Percentiles rank a stretch among this genome's conserved stretches.
phyloP scores from a whole-genome alignment of 345 rosid species.

The Combretum micranthum region DNA sequence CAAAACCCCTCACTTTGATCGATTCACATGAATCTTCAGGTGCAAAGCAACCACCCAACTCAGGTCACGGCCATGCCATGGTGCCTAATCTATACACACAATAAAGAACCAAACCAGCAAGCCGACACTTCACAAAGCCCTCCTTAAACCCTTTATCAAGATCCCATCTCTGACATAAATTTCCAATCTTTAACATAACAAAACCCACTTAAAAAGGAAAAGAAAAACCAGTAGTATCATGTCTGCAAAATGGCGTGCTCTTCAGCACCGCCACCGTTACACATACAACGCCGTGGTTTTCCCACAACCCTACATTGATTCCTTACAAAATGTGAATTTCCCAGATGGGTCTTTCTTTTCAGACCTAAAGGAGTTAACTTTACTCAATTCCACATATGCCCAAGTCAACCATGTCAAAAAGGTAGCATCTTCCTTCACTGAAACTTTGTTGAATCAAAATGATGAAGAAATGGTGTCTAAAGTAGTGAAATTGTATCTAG shows the following conservation, averaged over 20 bases:
- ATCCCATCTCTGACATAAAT: too few species aligned
- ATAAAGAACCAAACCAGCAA: too few species aligned
- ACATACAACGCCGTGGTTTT: conserved; percentile 81
- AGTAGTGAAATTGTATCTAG: conserved; percentile 53
- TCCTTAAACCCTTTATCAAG: too few species aligned
- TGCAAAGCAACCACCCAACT: too few species aligned
- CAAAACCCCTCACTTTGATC: too few species aligned
- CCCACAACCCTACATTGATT: conserved; percentile 42
- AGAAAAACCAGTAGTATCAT: conserved; percentile 15
- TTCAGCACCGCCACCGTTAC: conserved; percentile 94
- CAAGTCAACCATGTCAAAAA: conserved; percentile 68
- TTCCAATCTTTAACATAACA: too few species aligned
- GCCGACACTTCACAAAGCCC: too few species aligned
- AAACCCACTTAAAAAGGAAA: too few species aligned
- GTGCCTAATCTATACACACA: too few species aligned
- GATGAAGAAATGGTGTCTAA: conserved; percentile 7
- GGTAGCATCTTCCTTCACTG: conserved; percentile 51
- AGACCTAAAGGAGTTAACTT: conserved; percentile 40
- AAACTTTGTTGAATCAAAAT: conserved; percentile 18
- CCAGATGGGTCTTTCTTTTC: conserved; percentile 35
- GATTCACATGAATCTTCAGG: too few species aligned
- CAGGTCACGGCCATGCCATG: too few species aligned
- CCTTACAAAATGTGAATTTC: conserved; percentile 22
- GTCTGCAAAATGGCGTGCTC: conserved; percentile 97
- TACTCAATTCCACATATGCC: conserved; percentile 67